Percentiles rank a stretch among this genome's conserved stretches.
Conservation (phyloP, 208 protist genomes). For the Novymonas esmeraldas region DNA sequence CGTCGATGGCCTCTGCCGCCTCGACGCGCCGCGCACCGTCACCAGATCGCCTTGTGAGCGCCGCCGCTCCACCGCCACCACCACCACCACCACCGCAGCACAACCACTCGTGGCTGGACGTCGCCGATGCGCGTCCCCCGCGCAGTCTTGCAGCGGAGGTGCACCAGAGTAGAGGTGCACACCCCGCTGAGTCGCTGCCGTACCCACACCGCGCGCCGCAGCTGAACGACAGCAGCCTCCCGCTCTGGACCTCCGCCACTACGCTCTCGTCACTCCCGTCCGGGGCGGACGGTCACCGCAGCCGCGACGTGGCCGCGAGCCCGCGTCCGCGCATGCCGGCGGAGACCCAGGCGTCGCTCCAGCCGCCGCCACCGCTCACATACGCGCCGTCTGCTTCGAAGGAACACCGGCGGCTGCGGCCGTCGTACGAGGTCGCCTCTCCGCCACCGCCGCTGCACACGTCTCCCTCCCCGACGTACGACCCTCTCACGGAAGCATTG, state of each 20-base stretch:
- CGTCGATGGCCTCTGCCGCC: conserved; percentile 13
- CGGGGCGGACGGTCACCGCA: background rate
- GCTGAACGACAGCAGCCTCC: conserved; percentile 25
- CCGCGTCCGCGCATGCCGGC: conserved; percentile 14
- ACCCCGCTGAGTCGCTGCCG: background rate
- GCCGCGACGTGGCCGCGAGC: conserved; percentile 1
- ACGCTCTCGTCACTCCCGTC: conserved; percentile 18
- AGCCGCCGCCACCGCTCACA: background rate
- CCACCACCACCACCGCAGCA: too few species aligned
- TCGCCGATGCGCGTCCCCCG: too few species aligned
- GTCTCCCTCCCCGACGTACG: background rate
- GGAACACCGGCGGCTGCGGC: background rate
- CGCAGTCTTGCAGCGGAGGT: too few species aligned
- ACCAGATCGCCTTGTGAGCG: conserved; percentile 16
- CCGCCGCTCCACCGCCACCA: background rate
- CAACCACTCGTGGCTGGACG: too few species aligned
- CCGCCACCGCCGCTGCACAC: background rate
- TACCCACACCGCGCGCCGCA: background rate
- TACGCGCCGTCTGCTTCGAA: background rate
- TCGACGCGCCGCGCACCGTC: conserved; percentile 22
- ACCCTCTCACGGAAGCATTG: background rate
- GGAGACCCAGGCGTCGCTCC: background rate
- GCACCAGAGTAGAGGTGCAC: too few species aligned
- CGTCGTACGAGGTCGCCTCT: conserved; percentile 19
- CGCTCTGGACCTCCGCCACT: conserved; percentile 25